Percentiles rank a stretch among this genome's conserved stretches.
These are phyloP conservation scores for Diaporthe eres DNA, from an alignment of 2,329 filamentous ascomycete genomes.

Conservation along the genomic window DNA sequence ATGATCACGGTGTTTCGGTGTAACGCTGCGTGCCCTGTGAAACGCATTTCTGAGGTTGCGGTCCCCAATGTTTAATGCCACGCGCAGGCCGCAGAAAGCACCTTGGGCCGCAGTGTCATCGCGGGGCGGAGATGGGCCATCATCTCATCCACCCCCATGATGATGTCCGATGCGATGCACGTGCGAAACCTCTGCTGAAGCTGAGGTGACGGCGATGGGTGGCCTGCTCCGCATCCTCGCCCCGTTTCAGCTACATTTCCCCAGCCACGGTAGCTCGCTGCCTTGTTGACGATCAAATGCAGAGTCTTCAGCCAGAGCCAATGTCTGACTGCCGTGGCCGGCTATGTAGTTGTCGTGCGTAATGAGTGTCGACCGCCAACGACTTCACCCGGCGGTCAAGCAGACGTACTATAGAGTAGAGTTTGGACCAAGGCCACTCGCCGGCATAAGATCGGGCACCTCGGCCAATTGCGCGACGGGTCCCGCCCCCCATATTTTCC, in stretches of 20 bases:
- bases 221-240: background rate
- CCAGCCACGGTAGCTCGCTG: conserved; percentile 13
- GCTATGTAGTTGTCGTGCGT: conserved; percentile 5
- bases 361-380: background rate
- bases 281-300: background rate
- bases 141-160: conserved; percentile 19
- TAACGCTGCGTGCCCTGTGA: conserved; percentile 27
- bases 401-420: conserved; percentile 27
- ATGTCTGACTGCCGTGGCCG: conserved; percentile 17
- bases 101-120: conserved; percentile 7
- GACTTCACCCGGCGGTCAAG: conserved; percentile 23
- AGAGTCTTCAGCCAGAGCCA: background rate
- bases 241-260: conserved; percentile 28
- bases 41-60: conserved; percentile 29
- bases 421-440: conserved; percentile 22
- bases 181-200: conserved; percentile 24
- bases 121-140: conserved; percentile 3
- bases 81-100: background rate
- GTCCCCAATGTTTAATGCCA: conserved; percentile 20
- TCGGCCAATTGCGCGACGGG: conserved; percentile 10
- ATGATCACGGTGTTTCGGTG: conserved; percentile 33
- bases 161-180: conserved; percentile 31
- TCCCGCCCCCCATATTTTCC: background rate
- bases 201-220: conserved; percentile 11
- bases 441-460: conserved; percentile 9